Evolutionary conservation across 495 filamentous ascomycete species (phyloP).

Genomic region (Apodospora peruviana): DNA sequence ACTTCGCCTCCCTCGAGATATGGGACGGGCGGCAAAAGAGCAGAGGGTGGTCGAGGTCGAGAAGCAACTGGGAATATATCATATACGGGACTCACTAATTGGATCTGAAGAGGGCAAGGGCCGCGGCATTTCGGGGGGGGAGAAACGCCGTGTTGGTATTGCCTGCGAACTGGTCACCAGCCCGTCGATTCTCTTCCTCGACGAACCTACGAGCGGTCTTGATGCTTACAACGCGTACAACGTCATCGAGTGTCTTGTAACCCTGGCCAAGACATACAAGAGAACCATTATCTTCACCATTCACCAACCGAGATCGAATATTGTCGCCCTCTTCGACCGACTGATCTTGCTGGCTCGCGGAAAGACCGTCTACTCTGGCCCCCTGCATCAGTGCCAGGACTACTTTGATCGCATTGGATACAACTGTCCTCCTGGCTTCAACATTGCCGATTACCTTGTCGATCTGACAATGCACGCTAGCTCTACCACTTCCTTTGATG

Average conservation of each 20-base stretch:
- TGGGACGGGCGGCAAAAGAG: conserved; percentile 80
- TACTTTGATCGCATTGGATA: conserved; percentile 93
- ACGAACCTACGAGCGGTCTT: conserved; percentile 93
- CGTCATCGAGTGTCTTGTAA: conserved; percentile 93
- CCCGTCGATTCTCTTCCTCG: conserved; percentile 93
- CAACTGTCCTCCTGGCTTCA: conserved; percentile 90
- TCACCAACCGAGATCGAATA: conserved; percentile 98
- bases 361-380: conserved; percentile 86
- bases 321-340: conserved; percentile 95
- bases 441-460: conserved; percentile 96
- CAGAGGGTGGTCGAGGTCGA: conserved; percentile 89
- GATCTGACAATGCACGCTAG: conserved; percentile 94
- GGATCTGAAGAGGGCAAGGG: conserved; percentile 96
- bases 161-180: conserved; percentile 97
- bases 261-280: conserved; percentile 89
- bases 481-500: conserved; percentile 32
- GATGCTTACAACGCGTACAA: conserved; percentile 97
- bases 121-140: conserved; percentile 92
- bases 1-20: conserved; percentile 82
- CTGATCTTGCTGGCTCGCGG: conserved; percentile 86
- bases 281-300: conserved; percentile 97
- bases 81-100: conserved; percentile 89
- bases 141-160: conserved; percentile 93
- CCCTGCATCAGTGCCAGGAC: conserved; percentile 79
- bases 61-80: conserved; percentile 85